Evolutionary conservation across 306 rosid species (phyloP).

Genomic region (Dryas alaskensis): DNA sequence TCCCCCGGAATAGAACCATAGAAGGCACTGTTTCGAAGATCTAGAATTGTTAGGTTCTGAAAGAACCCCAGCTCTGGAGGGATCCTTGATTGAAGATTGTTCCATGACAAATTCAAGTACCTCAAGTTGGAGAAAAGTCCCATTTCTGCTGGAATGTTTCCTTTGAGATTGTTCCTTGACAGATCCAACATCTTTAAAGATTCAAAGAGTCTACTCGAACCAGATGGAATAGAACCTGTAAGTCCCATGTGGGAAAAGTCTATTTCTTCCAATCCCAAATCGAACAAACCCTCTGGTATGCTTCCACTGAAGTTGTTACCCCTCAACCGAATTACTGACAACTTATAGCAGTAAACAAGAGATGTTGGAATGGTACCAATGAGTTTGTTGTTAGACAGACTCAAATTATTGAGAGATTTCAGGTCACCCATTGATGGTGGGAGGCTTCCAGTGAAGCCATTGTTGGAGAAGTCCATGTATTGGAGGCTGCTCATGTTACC

Average conservation of each 20-base stretch:
- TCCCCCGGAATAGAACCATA: conserved; percentile 66
- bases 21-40: conserved; percentile 56
- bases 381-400: conserved; percentile 59
- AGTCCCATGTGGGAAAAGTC: conserved; percentile 62
- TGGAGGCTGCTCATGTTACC: conserved; percentile 56
- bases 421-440: conserved; percentile 55
- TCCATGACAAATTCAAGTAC: conserved; percentile 84
- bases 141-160: conserved; percentile 65
- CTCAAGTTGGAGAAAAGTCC: conserved; percentile 57
- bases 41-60: conserved; percentile 59
- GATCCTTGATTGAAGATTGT: conserved; percentile 62
- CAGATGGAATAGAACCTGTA: conserved; percentile 58
- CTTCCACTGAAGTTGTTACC: conserved; percentile 63
- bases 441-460: conserved; percentile 53
- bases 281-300: conserved; percentile 73
- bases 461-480: conserved; percentile 59
- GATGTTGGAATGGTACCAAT: conserved; percentile 61
- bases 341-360: conserved; percentile 44
- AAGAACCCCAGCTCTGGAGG: conserved; percentile 68
- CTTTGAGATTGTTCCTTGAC: conserved; percentile 60
- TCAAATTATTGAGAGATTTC: conserved; percentile 43
- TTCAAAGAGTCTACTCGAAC: conserved; percentile 57
- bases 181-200: conserved; percentile 55
- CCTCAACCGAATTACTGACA: conserved; percentile 44
- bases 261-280: conserved; percentile 66